Evolutionary conservation across 2,329 filamentous ascomycete genomes (phyloP).

Genomic region (Coleophoma cylindrospora): DNA sequence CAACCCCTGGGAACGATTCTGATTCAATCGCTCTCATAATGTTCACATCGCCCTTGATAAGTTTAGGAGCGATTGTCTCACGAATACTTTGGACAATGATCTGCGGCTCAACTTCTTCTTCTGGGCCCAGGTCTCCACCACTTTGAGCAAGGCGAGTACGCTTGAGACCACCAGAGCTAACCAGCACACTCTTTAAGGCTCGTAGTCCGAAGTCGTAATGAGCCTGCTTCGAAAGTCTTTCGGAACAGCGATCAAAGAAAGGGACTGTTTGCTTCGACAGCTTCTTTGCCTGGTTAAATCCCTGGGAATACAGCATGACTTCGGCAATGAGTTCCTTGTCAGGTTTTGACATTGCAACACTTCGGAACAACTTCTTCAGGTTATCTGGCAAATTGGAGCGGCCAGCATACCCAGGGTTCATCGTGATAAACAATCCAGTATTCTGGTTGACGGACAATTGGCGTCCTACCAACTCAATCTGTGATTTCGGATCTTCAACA

Average conservation of each 20-base stretch:
- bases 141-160: constrained; percentile 65
- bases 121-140: constrained; percentile 53
- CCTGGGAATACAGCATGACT: constrained; percentile 99
- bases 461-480: constrained; percentile 92
- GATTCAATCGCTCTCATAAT: constrained; percentile 80
- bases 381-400: constrained; percentile 98
- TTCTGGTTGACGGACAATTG: constrained; percentile 86
- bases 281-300: constrained; percentile 92
- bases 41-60: constrained; percentile 88
- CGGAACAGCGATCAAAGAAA: constrained; percentile 91
- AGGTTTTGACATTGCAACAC: constrained; percentile 98
- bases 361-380: constrained; percentile 98
- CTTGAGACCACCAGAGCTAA: constrained; percentile 95
- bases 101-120: constrained; percentile 82
- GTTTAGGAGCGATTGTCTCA: constrained; percentile 95
- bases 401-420: constrained; percentile 98
- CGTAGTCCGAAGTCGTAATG: constrained; percentile 99
- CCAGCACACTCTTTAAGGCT: constrained; percentile 95
- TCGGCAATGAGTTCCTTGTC: constrained; percentile 99
- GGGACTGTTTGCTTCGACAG: constrained; percentile 95
- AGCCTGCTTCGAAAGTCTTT: constrained; percentile 84
- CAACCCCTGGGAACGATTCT: constrained; percentile 84
- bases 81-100: constrained; percentile 98
- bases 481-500: constrained; percentile 72
- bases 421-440: constrained; percentile 98